Evolutionary conservation across 306 rosid genomes (phyloP).

Genomic region (Vigna trinervia): DNA sequence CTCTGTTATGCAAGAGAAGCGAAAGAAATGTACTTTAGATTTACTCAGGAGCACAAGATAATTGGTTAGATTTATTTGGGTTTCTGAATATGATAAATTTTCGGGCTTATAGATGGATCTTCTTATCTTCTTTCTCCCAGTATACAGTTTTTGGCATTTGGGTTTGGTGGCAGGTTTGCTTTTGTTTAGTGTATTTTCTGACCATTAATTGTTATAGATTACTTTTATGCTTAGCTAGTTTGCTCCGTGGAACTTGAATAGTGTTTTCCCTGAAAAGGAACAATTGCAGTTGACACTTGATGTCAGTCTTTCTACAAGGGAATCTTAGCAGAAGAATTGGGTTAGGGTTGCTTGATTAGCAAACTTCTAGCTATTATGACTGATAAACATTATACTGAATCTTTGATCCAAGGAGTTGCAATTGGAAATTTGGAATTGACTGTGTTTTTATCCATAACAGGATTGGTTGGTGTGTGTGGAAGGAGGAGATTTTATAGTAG

Average conservation of each 20-base stretch:
- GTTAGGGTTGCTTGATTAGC: constrained; percentile 8
- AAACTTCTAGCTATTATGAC: not conserved
- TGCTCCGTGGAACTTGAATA: not conserved
- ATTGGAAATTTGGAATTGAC: constrained; percentile 18
- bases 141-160: not conserved
- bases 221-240: not conserved
- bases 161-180: not conserved
- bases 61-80: not conserved
- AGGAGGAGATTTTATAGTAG: constrained; percentile 13
- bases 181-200: not conserved
- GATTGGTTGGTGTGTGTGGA: constrained; percentile 17
- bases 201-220: not conserved
- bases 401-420: not conserved
- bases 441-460: constrained; percentile 20
- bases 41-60: not conserved
- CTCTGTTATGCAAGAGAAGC: not conserved
- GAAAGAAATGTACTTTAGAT: constrained; percentile 1
- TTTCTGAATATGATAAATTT: not conserved
- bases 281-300: not conserved
- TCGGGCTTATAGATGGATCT: constrained; percentile 1
- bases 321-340: constrained; percentile 16
- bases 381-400: not conserved
- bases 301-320: not conserved
- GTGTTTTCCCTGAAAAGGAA: constrained; percentile 14
- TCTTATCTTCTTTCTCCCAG: not conserved